Evolutionary conservation across 345 rosid species (phyloP).

Genomic region (Hevea brasiliensis): DNA sequence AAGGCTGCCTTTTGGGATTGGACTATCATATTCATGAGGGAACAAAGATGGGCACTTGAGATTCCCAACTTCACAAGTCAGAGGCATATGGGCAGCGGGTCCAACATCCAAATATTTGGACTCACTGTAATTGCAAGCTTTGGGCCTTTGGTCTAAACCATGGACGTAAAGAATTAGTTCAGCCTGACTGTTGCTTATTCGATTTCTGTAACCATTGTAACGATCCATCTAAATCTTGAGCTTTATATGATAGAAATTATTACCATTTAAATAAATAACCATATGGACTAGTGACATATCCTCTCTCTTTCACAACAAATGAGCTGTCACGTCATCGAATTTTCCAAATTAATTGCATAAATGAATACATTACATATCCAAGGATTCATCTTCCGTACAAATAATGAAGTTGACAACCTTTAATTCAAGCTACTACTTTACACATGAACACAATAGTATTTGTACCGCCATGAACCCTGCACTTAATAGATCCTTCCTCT

Average conservation of each 20-base stretch:
- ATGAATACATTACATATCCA: too few relatives aligned
- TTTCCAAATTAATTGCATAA: not conserved
- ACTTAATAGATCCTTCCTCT: too few relatives aligned
- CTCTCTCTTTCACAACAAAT: too few relatives aligned
- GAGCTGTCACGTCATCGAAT: not conserved
- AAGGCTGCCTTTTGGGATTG: not conserved
- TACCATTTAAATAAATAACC: too few relatives aligned
- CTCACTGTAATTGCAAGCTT: not conserved
- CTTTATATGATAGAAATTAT: too few relatives aligned
- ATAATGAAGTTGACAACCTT: too few relatives aligned
- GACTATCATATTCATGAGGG: too few relatives aligned
- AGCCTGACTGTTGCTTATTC: not conserved
- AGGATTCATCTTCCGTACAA: too few relatives aligned
- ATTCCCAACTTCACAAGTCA: too few relatives aligned
- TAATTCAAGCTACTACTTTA: not conserved
- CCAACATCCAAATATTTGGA: not conserved
- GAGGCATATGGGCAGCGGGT: not conserved
- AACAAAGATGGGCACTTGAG: not conserved
- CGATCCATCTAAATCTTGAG: too few relatives aligned
- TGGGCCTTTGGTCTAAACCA: not conserved
- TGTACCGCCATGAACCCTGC: not conserved
- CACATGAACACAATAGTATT: not conserved
- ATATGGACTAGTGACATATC: too few relatives aligned
- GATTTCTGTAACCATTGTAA: not conserved
- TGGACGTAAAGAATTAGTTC: not conserved